Conservation (phyloP, 169 alveolate genomes). For the Cyclospora cayetanensis region DNA sequence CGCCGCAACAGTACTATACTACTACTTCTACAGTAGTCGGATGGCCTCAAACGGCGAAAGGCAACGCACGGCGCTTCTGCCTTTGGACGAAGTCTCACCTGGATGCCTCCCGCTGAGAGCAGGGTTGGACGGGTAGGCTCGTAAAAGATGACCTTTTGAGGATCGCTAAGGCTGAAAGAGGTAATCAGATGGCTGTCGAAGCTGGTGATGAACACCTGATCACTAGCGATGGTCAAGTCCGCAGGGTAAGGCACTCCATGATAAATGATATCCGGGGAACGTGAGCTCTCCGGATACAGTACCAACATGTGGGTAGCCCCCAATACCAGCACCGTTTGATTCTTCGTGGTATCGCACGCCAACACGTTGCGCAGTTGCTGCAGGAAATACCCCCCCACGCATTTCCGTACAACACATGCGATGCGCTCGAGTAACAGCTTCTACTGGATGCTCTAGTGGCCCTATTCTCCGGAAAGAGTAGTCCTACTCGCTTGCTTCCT, state of each 20-base stretch:
- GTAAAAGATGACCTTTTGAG: not conserved
- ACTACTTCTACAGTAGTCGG: too few relatives aligned
- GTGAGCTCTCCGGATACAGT: not conserved
- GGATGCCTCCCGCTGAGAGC: conserved; percentile 68
- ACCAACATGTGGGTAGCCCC: conserved; percentile 54
- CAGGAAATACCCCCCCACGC: not conserved
- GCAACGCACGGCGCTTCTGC: too few relatives aligned
- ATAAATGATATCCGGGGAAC: not conserved
- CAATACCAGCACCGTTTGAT: conserved; percentile 30
- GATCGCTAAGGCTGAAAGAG: conserved; percentile 6
- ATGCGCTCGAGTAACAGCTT: not conserved
- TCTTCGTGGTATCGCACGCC: conserved; percentile 58
- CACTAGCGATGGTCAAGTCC: conserved; percentile 34
- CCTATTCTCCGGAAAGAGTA: too few relatives aligned
- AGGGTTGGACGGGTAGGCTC: conserved; percentile 61
- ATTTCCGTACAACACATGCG: not conserved
- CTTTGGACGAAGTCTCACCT: conserved; percentile 35
- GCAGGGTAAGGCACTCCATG: conserved; percentile 63
- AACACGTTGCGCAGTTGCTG: conserved; percentile 54
- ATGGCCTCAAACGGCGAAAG: too few relatives aligned
- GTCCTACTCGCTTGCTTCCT: too few relatives aligned
- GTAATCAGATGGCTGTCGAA: conserved; percentile 62
- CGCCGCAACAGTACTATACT: too few relatives aligned
- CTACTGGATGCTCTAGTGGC: too few relatives aligned
- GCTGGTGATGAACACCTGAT: conserved; percentile 57